A percentile compares a stretch with the other conserved stretches of the same genome.
Evolutionary conservation across 768 basidiomycete genomes (phyloP).

Genomic region (Boletus rubropictus): DNA sequence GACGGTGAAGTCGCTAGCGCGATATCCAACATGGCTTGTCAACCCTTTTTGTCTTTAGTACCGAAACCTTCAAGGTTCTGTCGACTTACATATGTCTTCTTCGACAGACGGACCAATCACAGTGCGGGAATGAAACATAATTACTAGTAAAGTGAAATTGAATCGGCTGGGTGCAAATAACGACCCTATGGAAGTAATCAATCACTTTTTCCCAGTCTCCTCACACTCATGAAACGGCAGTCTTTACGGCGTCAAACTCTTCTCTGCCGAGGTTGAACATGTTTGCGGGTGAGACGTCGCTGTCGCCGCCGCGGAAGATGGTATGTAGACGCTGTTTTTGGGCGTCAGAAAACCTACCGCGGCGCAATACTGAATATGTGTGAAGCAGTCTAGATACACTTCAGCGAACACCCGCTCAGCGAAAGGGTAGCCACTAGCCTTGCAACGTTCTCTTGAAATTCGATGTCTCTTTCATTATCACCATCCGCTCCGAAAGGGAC

Average conservation of each 20-base stretch:
- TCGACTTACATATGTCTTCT: slow-evolving; percentile 1
- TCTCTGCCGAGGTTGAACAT: slow-evolving; percentile 27
- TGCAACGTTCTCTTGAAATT: slow-evolving; percentile 61
- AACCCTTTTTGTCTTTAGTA: slow-evolving; percentile 15
- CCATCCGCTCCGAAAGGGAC: slow-evolving; percentile 65
- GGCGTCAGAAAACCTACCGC: slow-evolving; percentile 27
- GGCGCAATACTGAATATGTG: slow-evolving; percentile 44
- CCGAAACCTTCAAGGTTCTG: slow-evolving; percentile 14
- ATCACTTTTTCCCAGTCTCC: slow-evolving; percentile 9
- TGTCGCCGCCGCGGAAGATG: too few relatives aligned
- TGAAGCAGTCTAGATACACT: slow-evolving; percentile 39
- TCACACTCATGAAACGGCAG: slow-evolving; percentile 19
- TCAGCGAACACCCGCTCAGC: neutral
- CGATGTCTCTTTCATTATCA: slow-evolving; percentile 52
- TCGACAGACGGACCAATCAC: slow-evolving; percentile 17
- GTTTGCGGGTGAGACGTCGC: slow-evolving; percentile 10
- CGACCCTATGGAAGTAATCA: slow-evolving; percentile 9
- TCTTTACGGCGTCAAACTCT: slow-evolving; percentile 21
- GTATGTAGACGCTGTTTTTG: slow-evolving; percentile 29
- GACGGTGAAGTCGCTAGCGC: neutral
- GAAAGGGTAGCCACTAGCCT: slow-evolving; percentile 33
- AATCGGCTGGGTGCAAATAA: slow-evolving; percentile 25
- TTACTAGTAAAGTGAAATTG: slow-evolving; percentile 16
- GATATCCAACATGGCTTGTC: slow-evolving; percentile 6
- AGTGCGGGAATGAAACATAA: slow-evolving; percentile 19